Evolutionary conservation across 1,284 basidiomycete genomes (phyloP), one percentile per base, ranked within the genome.

Genomic region (Trametes sp.): DNA sequence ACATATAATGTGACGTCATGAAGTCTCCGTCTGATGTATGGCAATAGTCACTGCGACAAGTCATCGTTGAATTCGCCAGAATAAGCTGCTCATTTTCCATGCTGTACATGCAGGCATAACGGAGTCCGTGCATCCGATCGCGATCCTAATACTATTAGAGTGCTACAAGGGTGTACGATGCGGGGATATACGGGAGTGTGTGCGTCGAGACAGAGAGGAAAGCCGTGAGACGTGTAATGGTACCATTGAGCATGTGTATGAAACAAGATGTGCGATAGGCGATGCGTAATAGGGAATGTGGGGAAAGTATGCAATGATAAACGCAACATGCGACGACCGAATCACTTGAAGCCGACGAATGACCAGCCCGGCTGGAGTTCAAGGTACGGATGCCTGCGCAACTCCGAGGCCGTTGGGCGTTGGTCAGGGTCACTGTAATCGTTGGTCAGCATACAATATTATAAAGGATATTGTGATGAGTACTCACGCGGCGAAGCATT

Each of bases 401-500:
- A 84, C 70, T 95, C 92, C 42, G 87, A 80, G 14, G 97, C 95
- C 24, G 84, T 91, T 0, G 97, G 95, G 35, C 98, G 88, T 64
- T 92, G 85, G 51, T 90, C 88, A 4, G 97, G 95, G 73, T 98
- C 90, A 67, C 93, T 94, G 65, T 44, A 45, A 61, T 41, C 49
- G 26, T 60, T 45, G n/a, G 21, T 55, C 14, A 59, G 36, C 52
- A 50, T 31, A 53, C 51, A 14, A 8, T 29, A 16, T n/a, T 8
- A 33, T 4, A 9, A 42, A 2, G 13, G 10, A 35, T 9, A 38
- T 7, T 28, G 36, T 26, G 55, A 58, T 1, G 11, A 59, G 14
- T 23, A 78, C 90, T 70, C 72, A 93, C 93, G 94, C 90, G 9
- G 94, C 91, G 73, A 99, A 96, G 77, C 98, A 98, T 74, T 89